A percentile compares a stretch with the other conserved stretches of the same genome.
phyloP scores from a whole-genome alignment of 2,329 filamentous ascomycete species.

The Gremmenia infestans region DNA sequence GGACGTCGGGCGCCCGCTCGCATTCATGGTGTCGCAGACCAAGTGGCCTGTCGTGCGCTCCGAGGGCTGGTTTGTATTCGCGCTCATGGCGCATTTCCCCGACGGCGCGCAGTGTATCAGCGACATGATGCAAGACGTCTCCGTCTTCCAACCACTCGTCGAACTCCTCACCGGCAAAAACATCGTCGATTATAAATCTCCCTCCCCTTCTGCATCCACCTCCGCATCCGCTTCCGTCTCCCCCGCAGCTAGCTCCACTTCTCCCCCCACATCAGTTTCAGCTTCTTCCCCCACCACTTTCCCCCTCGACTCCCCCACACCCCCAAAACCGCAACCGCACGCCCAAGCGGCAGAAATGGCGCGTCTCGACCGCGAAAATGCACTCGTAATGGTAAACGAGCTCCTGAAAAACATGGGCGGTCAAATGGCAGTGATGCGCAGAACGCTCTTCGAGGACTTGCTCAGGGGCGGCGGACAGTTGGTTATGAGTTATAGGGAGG shows the following conservation, averaged over 20 bases:
- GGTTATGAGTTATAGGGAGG: slow-evolving; percentile 23
- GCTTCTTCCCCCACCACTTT: not conserved
- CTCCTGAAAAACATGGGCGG: slow-evolving; percentile 42
- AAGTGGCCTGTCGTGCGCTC: slow-evolving; percentile 56
- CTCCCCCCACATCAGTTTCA: not conserved
- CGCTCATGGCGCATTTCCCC: slow-evolving; percentile 50
- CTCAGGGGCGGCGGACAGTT: slow-evolving; percentile 44
- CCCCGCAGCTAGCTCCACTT: not conserved
- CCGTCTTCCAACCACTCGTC: slow-evolving; percentile 41
- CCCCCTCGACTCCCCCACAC: slow-evolving; percentile 8
- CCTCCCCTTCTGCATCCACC: not conserved
- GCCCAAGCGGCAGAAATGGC: slow-evolving; percentile 38
- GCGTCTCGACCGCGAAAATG: slow-evolving; percentile 56
- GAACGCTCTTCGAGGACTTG: slow-evolving; percentile 42
- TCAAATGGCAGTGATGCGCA: slow-evolving; percentile 37
- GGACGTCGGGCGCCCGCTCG: slow-evolving; percentile 35
- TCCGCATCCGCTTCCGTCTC: not conserved
- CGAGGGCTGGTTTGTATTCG: slow-evolving; percentile 58
- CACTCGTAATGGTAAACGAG: slow-evolving; percentile 52
- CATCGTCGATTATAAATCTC: slow-evolving; percentile 19
- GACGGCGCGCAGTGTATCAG: slow-evolving; percentile 45
- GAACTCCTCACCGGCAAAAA: slow-evolving; percentile 45
- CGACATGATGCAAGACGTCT: slow-evolving; percentile 38
- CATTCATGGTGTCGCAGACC: slow-evolving; percentile 49
- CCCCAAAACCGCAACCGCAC: slow-evolving; percentile 18